These are phyloP conservation scores for Candida freyschussii DNA, from an alignment of 1,139 yeast species.

Conservation along the genomic window DNA sequence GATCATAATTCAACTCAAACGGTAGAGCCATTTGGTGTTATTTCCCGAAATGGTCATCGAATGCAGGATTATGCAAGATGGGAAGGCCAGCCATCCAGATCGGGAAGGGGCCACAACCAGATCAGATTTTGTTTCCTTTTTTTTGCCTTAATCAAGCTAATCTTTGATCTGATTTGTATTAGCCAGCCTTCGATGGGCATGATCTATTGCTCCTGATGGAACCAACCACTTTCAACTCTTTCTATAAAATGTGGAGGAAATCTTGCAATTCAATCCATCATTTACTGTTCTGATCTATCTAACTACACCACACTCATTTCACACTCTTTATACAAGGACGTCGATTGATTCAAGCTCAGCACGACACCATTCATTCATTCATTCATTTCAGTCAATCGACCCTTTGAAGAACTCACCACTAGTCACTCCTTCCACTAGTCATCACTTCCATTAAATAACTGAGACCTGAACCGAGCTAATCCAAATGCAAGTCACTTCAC, in stretches of 20 bases:
- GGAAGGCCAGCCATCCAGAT: background rate
- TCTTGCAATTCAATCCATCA: too few species aligned
- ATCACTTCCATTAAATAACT: too few species aligned
- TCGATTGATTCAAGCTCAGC: background rate
- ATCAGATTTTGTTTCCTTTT: constrained; percentile 1
- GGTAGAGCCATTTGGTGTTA: too few species aligned
- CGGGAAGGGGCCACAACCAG: background rate
- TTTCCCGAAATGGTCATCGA: too few species aligned
- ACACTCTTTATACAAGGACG: background rate
- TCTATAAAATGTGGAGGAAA: too few species aligned
- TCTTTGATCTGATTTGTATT: background rate
- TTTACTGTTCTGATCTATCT: too few species aligned
- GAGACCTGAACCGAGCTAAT: too few species aligned
- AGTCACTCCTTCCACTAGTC: constrained; percentile 6
- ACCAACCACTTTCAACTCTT: background rate
- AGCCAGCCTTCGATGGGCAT: background rate
- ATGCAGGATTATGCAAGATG: constrained; percentile 1
- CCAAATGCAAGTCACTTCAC: constrained; percentile 10
- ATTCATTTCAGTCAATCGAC: constrained; percentile 9
- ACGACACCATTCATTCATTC: background rate
- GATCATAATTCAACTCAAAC: too few species aligned
- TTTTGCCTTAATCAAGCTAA: background rate
- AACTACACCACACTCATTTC: background rate
- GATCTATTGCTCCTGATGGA: background rate
- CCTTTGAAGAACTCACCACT: constrained; percentile 4